Evolutionary conservation across 306 rosid species (phyloP).

Genomic region (Trifolium subterraneum): DNA sequence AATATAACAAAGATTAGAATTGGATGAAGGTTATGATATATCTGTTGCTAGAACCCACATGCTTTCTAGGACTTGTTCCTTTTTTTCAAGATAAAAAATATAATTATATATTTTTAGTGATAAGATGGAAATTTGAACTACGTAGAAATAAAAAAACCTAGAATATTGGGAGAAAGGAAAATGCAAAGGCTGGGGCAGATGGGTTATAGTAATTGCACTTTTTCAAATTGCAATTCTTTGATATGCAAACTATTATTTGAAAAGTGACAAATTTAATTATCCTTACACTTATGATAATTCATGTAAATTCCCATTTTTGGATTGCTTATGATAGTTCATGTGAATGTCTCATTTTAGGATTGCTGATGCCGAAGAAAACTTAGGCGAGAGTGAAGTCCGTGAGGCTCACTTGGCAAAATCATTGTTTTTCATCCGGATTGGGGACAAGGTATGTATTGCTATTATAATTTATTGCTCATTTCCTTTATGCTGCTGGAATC

Average conservation of each 20-base stretch:
- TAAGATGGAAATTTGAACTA: background rate
- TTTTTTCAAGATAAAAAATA: background rate
- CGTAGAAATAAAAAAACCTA: background rate
- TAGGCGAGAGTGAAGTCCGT: slow-evolving; percentile 99
- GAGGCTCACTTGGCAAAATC: slow-evolving; percentile 99
- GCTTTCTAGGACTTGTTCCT: background rate
- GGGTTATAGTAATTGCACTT: slow-evolving; percentile 21
- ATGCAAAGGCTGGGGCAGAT: slow-evolving; percentile 14
- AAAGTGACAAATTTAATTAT: background rate
- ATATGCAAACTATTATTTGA: slow-evolving; percentile 34
- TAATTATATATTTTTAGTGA: background rate
- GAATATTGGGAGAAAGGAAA: background rate
- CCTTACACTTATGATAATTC: slow-evolving; percentile 17
- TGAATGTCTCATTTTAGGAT: slow-evolving; percentile 62
- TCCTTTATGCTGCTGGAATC: slow-evolving; percentile 28
- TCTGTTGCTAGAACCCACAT: background rate
- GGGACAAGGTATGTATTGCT: slow-evolving; percentile 75
- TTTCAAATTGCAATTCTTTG: slow-evolving; percentile 6
- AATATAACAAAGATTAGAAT: background rate
- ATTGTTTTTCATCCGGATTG: slow-evolving; percentile 82
- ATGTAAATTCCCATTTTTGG: slow-evolving; percentile 54
- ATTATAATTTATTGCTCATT: slow-evolving; percentile 19
- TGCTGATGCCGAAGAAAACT: slow-evolving; percentile 97
- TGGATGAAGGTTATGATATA: background rate
- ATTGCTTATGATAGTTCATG: slow-evolving; percentile 69